These are phyloP conservation scores for Davidsoniella eucalypti DNA, from an alignment of 2,329 filamentous ascomycete species.

Conservation along the genomic window DNA sequence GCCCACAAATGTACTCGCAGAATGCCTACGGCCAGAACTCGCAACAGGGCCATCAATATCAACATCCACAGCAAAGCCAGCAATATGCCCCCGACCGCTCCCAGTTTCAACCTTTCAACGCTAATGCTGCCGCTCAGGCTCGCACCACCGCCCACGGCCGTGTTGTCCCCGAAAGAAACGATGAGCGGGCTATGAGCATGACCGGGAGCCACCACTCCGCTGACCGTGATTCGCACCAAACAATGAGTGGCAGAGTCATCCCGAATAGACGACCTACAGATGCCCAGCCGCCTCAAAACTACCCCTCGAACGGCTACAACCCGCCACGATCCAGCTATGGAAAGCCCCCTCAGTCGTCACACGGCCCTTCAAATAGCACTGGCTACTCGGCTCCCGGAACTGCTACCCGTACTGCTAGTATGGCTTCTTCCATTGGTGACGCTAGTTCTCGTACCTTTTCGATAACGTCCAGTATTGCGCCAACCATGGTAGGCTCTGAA, in stretches of 20 bases:
- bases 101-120: conserved; percentile 11
- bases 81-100: not conserved
- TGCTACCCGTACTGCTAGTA: conserved; percentile 43
- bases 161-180: conserved; percentile 76
- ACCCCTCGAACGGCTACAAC: conserved; percentile 9
- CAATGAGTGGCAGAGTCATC: conserved; percentile 83
- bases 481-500: conserved; percentile 52
- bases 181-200: conserved; percentile 93
- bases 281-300: conserved; percentile 13
- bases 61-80: conserved; percentile 23
- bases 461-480: conserved; percentile 70
- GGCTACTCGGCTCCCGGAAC: conserved; percentile 32
- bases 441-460: conserved; percentile 59
- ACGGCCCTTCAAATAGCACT: conserved; percentile 20
- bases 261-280: conserved; percentile 47
- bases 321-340: conserved; percentile 20
- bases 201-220: conserved; percentile 53
- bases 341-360: conserved; percentile 16
- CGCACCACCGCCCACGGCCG: conserved; percentile 83
- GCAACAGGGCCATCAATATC: conserved; percentile 42
- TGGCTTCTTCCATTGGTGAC: conserved; percentile 36
- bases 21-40: conserved; percentile 37
- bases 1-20: conserved; percentile 56
- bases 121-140: conserved; percentile 27
- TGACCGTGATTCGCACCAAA: conserved; percentile 70